Conservation (phyloP, 352 stramenopile genomes). For the Globisporangium abappressorium region DNA sequence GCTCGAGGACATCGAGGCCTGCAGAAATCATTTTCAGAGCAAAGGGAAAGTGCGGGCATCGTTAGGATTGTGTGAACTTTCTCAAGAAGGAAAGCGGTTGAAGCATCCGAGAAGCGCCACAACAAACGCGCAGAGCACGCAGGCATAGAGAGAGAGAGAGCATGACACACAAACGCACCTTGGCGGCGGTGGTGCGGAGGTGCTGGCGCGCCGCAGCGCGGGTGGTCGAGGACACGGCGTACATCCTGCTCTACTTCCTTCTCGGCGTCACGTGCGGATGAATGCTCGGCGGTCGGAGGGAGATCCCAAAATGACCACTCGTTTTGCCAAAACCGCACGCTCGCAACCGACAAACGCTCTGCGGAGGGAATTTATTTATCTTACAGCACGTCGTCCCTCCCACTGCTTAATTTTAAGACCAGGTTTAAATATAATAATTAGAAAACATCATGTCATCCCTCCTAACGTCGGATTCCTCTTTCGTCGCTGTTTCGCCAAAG, state of each 20-base stretch:
- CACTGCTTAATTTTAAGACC: neutral
- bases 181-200: conserved; percentile 59
- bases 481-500: neutral
- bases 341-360: neutral
- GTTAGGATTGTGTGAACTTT: conserved; percentile 6
- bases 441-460: conserved; percentile 8
- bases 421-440: neutral
- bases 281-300: conserved; percentile 31
- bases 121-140: neutral
- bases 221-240: conserved; percentile 57
- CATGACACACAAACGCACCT: conserved; percentile 29
- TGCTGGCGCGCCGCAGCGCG: conserved; percentile 58
- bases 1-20: conserved; percentile 72
- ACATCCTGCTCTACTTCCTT: conserved; percentile 40
- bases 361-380: conserved; percentile 16
- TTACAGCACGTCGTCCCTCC: conserved; percentile 23
- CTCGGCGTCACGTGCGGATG: conserved; percentile 12
- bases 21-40: conserved; percentile 1
- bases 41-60: conserved; percentile 11
- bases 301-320: conserved; percentile 83
- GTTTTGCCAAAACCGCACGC: conserved; percentile 14
- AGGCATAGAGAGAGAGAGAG: neutral
- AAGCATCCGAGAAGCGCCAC: neutral
- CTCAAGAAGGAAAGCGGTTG: neutral
- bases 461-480: conserved; percentile 15